phyloP scores from a whole-genome alignment of 176 grass and related monocot genomes.

The Lolium multiflorum region DNA sequence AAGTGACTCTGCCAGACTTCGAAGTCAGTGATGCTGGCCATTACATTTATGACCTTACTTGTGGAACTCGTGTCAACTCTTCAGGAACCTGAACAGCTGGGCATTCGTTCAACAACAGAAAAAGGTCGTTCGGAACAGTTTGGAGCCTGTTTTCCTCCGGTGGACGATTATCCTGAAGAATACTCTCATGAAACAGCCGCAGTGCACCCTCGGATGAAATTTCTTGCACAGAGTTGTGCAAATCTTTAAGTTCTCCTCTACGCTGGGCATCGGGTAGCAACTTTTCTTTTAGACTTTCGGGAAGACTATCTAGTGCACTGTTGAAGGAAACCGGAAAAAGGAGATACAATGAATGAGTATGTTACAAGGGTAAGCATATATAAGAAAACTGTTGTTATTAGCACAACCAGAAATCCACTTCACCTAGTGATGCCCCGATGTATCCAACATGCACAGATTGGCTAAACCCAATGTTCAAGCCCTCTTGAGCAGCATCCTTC shows the following conservation, averaged over 20 bases:
- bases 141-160: constrained; percentile 47
- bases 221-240: constrained; percentile 40
- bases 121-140: constrained; percentile 32
- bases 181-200: constrained; percentile 42
- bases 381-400: background rate
- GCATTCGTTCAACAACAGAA: constrained; percentile 30
- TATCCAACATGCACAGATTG: constrained; percentile 74
- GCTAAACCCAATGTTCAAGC: constrained; percentile 82
- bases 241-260: constrained; percentile 44
- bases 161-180: constrained; percentile 28
- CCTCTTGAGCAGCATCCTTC: constrained; percentile 82
- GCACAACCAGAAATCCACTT: background rate
- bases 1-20: background rate
- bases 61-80: constrained; percentile 18
- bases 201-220: constrained; percentile 55
- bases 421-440: constrained; percentile 78
- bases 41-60: background rate
- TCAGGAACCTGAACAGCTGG: constrained; percentile 46
- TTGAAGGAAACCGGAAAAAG: background rate
- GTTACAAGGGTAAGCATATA: background rate
- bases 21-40: background rate
- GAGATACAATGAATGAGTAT: background rate
- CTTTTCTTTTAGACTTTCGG: constrained; percentile 43
- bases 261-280: constrained; percentile 35
- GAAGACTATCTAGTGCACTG: constrained; percentile 56